These are phyloP conservation scores for Alternaria postmessia DNA, from an alignment of 2,329 filamentous ascomycete species.

Conservation along the genomic window DNA sequence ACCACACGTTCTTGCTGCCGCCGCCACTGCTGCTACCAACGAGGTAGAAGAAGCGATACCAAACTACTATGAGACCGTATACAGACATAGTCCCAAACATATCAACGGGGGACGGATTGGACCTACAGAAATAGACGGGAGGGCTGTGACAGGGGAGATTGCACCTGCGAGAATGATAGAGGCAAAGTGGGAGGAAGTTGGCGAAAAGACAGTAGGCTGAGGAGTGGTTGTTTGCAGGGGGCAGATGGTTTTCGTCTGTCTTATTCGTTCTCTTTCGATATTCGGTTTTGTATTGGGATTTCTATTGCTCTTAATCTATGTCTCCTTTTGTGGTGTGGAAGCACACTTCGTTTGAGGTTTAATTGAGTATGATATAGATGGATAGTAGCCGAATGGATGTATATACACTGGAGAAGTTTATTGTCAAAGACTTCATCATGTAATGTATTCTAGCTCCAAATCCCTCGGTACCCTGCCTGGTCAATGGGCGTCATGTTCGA, in stretches of 20 bases:
- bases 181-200: constrained; percentile 6
- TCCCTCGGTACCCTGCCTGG: background rate
- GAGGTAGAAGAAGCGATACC: background rate
- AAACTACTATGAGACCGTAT: constrained; percentile 13
- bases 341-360: background rate
- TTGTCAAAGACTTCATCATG: background rate
- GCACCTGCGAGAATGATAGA: background rate
- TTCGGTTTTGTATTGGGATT: background rate
- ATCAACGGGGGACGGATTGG: background rate
- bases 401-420: background rate
- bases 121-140: constrained; percentile 1
- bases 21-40: no score
- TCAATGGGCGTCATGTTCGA: background rate
- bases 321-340: background rate
- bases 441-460: background rate
- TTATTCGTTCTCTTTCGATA: background rate
- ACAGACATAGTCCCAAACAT: background rate
- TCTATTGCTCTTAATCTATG: background rate
- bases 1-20: background rate
- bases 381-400: background rate
- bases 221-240: background rate
- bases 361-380: background rate
- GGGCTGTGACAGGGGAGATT: background rate
- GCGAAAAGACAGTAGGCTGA: background rate
- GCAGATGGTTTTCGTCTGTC: background rate